These are phyloP conservation scores for Usnea hakonensis DNA, from an alignment of 495 filamentous ascomycete genomes.

Conservation along the genomic window DNA sequence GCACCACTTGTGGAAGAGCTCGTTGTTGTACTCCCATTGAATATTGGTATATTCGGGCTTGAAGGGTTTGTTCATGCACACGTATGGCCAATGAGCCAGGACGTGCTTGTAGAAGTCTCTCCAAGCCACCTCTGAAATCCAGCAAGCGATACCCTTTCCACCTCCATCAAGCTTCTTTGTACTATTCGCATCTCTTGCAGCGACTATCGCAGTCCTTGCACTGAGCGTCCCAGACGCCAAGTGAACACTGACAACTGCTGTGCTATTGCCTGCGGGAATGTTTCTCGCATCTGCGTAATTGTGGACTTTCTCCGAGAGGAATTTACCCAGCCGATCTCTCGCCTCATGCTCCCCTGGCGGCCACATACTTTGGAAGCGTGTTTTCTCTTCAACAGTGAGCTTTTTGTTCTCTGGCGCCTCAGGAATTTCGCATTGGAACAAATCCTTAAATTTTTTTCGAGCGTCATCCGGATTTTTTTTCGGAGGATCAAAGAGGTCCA, in stretches of 20 bases:
- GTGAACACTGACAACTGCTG: conserved; percentile 71
- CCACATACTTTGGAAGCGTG: conserved; percentile 52
- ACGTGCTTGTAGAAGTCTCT: conserved; percentile 91
- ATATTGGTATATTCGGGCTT: conserved; percentile 81
- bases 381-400: conserved; percentile 51
- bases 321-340: conserved; percentile 55
- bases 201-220: conserved; percentile 62
- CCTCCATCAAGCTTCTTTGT: conserved; percentile 64
- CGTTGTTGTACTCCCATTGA: conserved; percentile 66
- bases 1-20: conserved; percentile 66
- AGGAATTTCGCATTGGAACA: conserved; percentile 63
- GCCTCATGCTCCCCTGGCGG: conserved; percentile 79
- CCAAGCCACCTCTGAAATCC: conserved; percentile 89
- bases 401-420: conserved; percentile 55
- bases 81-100: conserved; percentile 76
- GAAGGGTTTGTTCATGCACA: conserved; percentile 93
- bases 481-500: conserved; percentile 54
- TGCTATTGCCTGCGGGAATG: conserved; percentile 52
- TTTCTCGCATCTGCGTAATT: conserved; percentile 56
- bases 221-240: conserved; percentile 70
- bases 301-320: conserved; percentile 56
- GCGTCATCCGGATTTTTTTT: conserved; percentile 49
- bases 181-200: conserved; percentile 59
- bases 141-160: conserved; percentile 56
- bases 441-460: conserved; percentile 41